Conservation (phyloP, 208 protist genomes). For the Entamoeba histolytica region DNA sequence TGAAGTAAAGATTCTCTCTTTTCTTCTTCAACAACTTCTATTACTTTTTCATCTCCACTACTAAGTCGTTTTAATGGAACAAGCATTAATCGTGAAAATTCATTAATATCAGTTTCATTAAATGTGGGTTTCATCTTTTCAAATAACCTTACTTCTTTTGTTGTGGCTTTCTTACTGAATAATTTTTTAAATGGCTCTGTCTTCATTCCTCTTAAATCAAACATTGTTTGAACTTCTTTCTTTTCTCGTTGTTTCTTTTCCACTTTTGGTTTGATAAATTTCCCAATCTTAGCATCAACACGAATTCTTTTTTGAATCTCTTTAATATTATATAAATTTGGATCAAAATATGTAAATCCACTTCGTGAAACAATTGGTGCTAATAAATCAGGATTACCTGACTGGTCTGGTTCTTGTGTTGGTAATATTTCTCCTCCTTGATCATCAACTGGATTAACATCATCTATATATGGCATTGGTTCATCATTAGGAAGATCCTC, state of each 20-base stretch:
- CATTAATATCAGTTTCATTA: neutral
- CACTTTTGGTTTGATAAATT: neutral
- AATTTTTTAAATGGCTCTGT: neutral
- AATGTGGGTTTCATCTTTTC: neutral
- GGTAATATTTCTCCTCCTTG: neutral
- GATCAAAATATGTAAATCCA: neutral
- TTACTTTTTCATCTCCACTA: neutral
- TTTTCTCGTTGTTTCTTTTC: neutral
- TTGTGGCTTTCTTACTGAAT: neutral
- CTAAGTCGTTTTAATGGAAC: neutral
- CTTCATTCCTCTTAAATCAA: neutral
- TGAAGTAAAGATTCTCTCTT: neutral
- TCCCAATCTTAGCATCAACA: neutral
- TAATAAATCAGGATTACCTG: neutral
- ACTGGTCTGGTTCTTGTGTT: neutral
- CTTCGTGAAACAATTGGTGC: neutral
- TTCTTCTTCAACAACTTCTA: neutral
- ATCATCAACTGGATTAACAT: neutral
- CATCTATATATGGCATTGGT: neutral
- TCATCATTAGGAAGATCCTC: neutral
- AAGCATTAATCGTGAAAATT: neutral
- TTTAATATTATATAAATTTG: neutral
- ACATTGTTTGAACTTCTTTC: neutral
- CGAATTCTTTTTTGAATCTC: neutral
- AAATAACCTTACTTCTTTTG: neutral